Evolutionary conservation across 805 yeast genomes (phyloP).

Genomic region (Scheffersomyces lignosus): DNA sequence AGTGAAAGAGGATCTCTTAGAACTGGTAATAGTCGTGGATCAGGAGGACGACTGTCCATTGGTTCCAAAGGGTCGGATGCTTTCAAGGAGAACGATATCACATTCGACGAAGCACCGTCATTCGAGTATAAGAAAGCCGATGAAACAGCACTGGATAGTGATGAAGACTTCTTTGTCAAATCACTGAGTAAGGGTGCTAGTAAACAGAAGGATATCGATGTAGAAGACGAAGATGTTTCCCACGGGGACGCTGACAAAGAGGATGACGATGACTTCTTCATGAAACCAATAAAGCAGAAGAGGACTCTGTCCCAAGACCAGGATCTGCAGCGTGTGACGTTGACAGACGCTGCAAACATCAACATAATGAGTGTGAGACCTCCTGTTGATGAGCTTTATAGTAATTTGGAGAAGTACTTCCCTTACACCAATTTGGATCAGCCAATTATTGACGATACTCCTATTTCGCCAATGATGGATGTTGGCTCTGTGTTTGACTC

Average conservation of each 20-base stretch:
- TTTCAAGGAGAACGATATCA: constrained; percentile 69
- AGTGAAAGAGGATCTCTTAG: constrained; percentile 1
- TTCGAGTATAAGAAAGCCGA: constrained; percentile 2
- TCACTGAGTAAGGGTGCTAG: constrained; percentile 5
- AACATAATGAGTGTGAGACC: constrained; percentile 74
- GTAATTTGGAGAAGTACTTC: constrained; percentile 86
- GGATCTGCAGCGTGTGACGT: constrained; percentile 1
- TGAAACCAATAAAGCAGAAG: constrained; percentile 13
- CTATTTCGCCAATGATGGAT: constrained; percentile 47
- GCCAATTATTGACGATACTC: constrained; percentile 78
- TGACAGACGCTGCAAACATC: constrained; percentile 4
- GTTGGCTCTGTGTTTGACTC: too few species aligned
- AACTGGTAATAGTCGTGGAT: not conserved
- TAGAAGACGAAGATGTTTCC: not conserved
- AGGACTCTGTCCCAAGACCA: not conserved
- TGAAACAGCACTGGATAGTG: constrained; percentile 5
- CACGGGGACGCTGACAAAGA: constrained; percentile 22
- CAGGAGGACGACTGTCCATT: constrained; percentile 4
- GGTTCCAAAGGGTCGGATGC: constrained; percentile 36
- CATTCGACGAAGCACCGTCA: constrained; percentile 72
- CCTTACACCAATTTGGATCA: constrained; percentile 91
- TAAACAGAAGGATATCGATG: not conserved
- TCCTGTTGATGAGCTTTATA: constrained; percentile 89
- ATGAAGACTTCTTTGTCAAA: constrained; percentile 19
- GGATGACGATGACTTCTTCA: constrained; percentile 16